Evolutionary conservation across 768 basidiomycete genomes (phyloP), one percentile per base, ranked within the genome.

Genomic region (Clitopilus passeckerianus): DNA sequence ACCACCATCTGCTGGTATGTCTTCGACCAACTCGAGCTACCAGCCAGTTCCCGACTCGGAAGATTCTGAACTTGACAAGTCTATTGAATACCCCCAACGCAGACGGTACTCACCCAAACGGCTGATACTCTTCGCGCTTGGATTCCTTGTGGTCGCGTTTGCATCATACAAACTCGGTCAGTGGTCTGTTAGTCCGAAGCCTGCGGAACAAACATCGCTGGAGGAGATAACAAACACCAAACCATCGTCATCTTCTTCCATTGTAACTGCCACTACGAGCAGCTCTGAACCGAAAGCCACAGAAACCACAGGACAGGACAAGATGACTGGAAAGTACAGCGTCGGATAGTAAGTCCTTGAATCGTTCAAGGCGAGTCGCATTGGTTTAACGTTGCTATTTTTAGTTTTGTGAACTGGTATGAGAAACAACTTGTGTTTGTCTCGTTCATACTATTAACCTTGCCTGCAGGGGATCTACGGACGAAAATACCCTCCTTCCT

Each of bases 401-500:
- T 37, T 61, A 91, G 90, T 65, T 91, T 90, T 63, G 88, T 90
- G 1, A 91, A 91, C 66, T 92, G 90, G 89, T 89, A 65, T 68
- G 22, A 7, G 20, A 23, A 41, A 53, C 60, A 41, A 18, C 18
- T 22, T 34, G 7, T 27, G 33, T 23, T 10, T 58, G 52, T 23
- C 33, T 10, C 23, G 20, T 57, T 20, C 18, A 14, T 61, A 18
- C 20, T 60, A 56, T 53, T 58, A 34, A 61, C 15, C 52, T 23
- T 37, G 22, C 55, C 35, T 59, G 50, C 63, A 90, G 94, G 95
- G 95, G 93, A 98, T 98, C 34, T 98, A 98, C 69, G 97, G 86
- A 24, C 82, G 95, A 60, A 95, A 94, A 72, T 99, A 83, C 71
- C 90, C 89, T 34, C 96, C 96, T 0, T 87, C 88, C 2, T 70